Conservation (phyloP, 1,284 basidiomycete species). For the Cystobasidium slooffiae region DNA sequence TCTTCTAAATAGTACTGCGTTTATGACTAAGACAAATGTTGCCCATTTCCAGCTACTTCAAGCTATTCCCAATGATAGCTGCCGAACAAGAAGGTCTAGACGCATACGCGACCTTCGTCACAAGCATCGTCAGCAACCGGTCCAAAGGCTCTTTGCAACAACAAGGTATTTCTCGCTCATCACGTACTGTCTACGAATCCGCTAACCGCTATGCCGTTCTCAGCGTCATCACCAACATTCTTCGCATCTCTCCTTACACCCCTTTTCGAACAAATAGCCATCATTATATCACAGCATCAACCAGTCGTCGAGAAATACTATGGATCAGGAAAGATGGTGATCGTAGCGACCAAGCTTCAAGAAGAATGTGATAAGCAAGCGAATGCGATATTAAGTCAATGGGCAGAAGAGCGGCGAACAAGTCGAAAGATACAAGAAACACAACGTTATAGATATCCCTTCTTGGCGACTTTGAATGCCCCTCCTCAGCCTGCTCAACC, state of each 20-base stretch:
- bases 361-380: conserved; percentile 86
- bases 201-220: too few species aligned
- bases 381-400: conserved; percentile 73
- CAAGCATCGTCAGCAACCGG: conserved; percentile 78
- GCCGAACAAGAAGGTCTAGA: conserved; percentile 82
- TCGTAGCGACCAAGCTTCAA: conserved; percentile 75
- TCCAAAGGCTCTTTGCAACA: conserved; percentile 36
- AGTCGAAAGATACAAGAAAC: conserved; percentile 57
- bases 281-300: conserved; percentile 96
- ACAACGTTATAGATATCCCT: conserved; percentile 55
- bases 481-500: conserved; percentile 44
- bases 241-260: conserved; percentile 84
- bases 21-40: neutral
- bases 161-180: too few species aligned
- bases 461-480: conserved; percentile 55
- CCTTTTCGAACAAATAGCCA: conserved; percentile 91
- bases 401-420: conserved; percentile 80
- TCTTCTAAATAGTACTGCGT: conserved; percentile 55
- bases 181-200: too few species aligned
- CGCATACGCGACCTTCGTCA: conserved; percentile 90
- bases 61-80: conserved; percentile 91
- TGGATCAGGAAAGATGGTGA: conserved; percentile 79
- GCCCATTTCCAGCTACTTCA: conserved; percentile 77
- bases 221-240: conserved; percentile 87
- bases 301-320: conserved; percentile 98